A percentile compares a stretch with the other conserved stretches of the same genome.
phyloP scores from a whole-genome alignment of 2,329 filamentous ascomycete genomes.

The Aurifilum marmelostoma region DNA sequence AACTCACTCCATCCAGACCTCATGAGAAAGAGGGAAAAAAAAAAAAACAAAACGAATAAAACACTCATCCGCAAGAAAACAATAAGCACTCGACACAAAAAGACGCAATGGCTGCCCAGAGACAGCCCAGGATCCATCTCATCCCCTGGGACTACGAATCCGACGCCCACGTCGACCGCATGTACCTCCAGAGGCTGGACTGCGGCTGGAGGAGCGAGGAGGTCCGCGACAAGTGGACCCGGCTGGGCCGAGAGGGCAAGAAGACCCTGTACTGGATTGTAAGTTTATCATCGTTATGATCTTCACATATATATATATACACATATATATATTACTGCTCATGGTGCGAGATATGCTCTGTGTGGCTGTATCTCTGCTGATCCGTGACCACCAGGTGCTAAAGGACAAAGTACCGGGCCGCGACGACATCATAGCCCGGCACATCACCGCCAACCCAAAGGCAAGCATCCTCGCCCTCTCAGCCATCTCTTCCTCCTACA shows the following conservation, averaged over 20 bases:
- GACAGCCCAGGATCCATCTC: slow-evolving; percentile 38
- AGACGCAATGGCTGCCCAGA: slow-evolving; percentile 11
- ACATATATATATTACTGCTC: neutral
- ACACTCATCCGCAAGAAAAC: too few species aligned
- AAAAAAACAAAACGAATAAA: too few species aligned
- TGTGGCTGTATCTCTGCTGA: neutral
- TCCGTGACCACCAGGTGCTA: slow-evolving; percentile 35
- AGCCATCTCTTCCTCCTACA: neutral
- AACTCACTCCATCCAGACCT: too few species aligned
- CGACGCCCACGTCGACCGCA: slow-evolving; percentile 43
- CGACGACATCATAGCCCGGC: slow-evolving; percentile 37
- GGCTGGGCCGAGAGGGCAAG: slow-evolving; percentile 39
- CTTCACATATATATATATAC: too few species aligned
- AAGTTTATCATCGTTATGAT: slow-evolving; percentile 30
- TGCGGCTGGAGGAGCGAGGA: slow-evolving; percentile 49
- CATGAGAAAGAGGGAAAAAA: too few species aligned
- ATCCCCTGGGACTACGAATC: slow-evolving; percentile 50
- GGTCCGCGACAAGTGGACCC: slow-evolving; percentile 41
- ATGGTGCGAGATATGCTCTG: neutral
- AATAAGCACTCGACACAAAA: neutral
- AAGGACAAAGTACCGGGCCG: slow-evolving; percentile 36
- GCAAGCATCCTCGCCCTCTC: slow-evolving; percentile 30
- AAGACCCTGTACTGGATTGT: slow-evolving; percentile 48
- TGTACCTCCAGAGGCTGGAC: slow-evolving; percentile 48
- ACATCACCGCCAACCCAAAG: slow-evolving; percentile 37